phyloP scores from a whole-genome alignment of 495 filamentous ascomycete genomes.

The Aspergillus saccharolyticus region DNA sequence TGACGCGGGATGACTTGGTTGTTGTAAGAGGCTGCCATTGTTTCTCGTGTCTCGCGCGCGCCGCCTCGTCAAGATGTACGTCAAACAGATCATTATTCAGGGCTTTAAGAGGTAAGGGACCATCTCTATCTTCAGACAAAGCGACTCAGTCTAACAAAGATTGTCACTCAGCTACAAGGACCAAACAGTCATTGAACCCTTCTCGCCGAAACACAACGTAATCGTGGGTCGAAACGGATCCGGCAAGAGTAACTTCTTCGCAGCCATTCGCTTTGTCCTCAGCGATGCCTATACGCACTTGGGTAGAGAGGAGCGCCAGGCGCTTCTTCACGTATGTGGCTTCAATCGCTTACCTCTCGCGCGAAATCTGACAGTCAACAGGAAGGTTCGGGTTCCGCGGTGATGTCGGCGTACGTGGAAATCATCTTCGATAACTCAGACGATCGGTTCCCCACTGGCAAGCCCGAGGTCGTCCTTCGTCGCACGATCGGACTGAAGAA shows the following conservation, averaged over 20 bases:
- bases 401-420: slow-evolving; percentile 99
- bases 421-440: slow-evolving; percentile 98
- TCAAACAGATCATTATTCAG: slow-evolving; percentile 99
- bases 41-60: slow-evolving; percentile 29
- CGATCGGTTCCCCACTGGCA: slow-evolving; percentile 91
- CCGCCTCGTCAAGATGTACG: slow-evolving; percentile 68
- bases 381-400: slow-evolving; percentile 94
- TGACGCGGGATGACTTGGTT: slow-evolving; percentile 36
- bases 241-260: slow-evolving; percentile 99
- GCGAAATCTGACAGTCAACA: slow-evolving; percentile 29
- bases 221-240: slow-evolving; percentile 99
- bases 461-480: slow-evolving; percentile 80
- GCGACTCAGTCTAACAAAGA: neutral
- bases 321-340: slow-evolving; percentile 70
- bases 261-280: slow-evolving; percentile 95
- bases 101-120: slow-evolving; percentile 89
- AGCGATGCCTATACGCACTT: slow-evolving; percentile 97
- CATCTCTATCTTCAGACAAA: too few species aligned
- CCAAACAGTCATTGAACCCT: slow-evolving; percentile 96
- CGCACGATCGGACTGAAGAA: slow-evolving; percentile 97
- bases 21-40: slow-evolving; percentile 21
- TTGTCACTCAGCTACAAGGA: slow-evolving; percentile 79
- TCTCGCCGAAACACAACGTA: slow-evolving; percentile 96
- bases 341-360: neutral
- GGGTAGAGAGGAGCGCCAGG: slow-evolving; percentile 91